Percentiles rank a stretch among this genome's conserved stretches.
phyloP scores from a whole-genome alignment of 2,329 filamentous ascomycete genomes.

The Penicillium occitanis region DNA sequence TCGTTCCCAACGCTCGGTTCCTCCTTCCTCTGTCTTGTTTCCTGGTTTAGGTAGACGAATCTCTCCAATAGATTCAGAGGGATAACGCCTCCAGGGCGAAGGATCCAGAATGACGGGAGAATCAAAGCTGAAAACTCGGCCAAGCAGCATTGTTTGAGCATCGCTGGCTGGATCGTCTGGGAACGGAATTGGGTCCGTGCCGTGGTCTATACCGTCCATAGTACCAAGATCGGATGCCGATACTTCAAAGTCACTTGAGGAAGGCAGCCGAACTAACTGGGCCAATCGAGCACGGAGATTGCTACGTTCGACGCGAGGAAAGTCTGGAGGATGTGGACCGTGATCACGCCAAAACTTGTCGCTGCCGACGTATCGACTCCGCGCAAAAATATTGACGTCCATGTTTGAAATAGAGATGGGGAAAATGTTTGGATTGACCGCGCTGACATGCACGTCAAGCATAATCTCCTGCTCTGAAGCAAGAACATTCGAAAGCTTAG shows the following conservation, averaged over 20 bases:
- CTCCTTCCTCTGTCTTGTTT: slow-evolving; percentile 80
- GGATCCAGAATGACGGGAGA: slow-evolving; percentile 86
- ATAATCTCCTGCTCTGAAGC: slow-evolving; percentile 94
- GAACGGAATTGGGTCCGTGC: slow-evolving; percentile 62
- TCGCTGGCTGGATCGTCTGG: slow-evolving; percentile 57
- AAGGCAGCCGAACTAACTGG: slow-evolving; percentile 30
- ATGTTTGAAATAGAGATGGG: slow-evolving; percentile 81
- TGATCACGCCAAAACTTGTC: slow-evolving; percentile 46
- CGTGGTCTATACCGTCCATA: slow-evolving; percentile 51
- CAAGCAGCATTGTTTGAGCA: slow-evolving; percentile 85
- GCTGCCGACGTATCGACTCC: slow-evolving; percentile 80
- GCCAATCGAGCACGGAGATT: slow-evolving; percentile 35
- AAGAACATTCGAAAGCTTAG: slow-evolving; percentile 82
- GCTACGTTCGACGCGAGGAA: slow-evolving; percentile 37
- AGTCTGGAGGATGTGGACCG: slow-evolving; percentile 28
- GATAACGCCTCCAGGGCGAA: slow-evolving; percentile 75
- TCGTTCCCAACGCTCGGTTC: slow-evolving; percentile 82
- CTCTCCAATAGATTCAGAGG: slow-evolving; percentile 74
- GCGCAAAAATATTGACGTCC: slow-evolving; percentile 91
- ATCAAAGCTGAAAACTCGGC: slow-evolving; percentile 81
- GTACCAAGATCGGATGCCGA: slow-evolving; percentile 23
- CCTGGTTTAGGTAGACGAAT: slow-evolving; percentile 80
- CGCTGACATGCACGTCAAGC: slow-evolving; percentile 83
- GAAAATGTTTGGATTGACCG: slow-evolving; percentile 90
- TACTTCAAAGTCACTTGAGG: slow-evolving; percentile 20